Conservation (phyloP, 2,329 filamentous ascomycete species). For the Byssothecium circinans region DNA sequence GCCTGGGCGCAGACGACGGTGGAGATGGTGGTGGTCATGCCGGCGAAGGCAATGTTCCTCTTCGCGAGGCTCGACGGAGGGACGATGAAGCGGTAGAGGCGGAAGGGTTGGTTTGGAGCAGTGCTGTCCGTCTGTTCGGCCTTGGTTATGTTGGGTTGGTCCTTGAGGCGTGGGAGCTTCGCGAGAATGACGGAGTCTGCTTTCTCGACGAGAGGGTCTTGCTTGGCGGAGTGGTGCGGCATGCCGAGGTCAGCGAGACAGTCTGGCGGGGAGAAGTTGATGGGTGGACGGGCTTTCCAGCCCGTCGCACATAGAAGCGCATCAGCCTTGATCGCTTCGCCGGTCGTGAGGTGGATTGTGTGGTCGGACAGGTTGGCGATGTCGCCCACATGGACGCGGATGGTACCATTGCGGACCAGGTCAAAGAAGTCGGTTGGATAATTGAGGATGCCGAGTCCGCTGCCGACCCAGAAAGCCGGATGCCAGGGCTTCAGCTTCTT, state of each 20-base stretch:
- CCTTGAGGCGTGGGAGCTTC: no score
- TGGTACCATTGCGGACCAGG: slow-evolving; percentile 54
- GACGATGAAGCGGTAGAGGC: slow-evolving; percentile 50
- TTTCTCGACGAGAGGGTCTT: slow-evolving; percentile 20
- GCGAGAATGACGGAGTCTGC: slow-evolving; percentile 20
- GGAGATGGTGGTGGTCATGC: no score
- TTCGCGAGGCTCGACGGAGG: slow-evolving; percentile 26
- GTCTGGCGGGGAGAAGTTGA: slow-evolving; percentile 50
- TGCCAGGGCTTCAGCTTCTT: no score
- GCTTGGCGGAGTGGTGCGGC: no score
- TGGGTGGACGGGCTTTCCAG: slow-evolving; percentile 57
- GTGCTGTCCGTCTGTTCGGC: slow-evolving; percentile 52
- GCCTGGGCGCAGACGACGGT: no score
- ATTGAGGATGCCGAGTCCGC: slow-evolving; percentile 60
- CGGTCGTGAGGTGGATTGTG: slow-evolving; percentile 54
- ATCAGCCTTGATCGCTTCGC: slow-evolving; percentile 50
- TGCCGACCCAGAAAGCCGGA: no score
- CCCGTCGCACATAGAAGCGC: slow-evolving; percentile 59
- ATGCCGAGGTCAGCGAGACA: no score
- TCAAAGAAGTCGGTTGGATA: slow-evolving; percentile 61
- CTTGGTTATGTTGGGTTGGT: no score
- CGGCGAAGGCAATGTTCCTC: background rate
- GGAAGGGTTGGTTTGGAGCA: slow-evolving; percentile 38
- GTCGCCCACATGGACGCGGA: slow-evolving; percentile 59
- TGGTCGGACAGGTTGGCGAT: slow-evolving; percentile 52